A percentile compares a stretch with the other conserved stretches of the same genome.
Evolutionary conservation across 2,329 filamentous ascomycete species (phyloP).

Genomic region (Monosporascus sp.): DNA sequence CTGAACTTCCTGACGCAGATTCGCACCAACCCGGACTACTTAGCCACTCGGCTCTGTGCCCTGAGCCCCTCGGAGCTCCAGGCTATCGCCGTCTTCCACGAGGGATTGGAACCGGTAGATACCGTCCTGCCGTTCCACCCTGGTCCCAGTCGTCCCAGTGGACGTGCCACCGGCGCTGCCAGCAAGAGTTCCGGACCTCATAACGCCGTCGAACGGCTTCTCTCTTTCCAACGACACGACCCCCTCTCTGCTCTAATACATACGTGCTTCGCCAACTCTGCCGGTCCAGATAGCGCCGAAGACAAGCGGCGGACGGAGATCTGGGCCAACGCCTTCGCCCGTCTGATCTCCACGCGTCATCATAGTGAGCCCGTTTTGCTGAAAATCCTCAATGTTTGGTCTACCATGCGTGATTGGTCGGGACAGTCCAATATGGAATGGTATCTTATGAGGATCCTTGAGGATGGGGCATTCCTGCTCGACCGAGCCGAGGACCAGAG

Average conservation of each 20-base stretch:
- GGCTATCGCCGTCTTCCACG: constrained; percentile 71
- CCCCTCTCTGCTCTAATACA: constrained; percentile 79
- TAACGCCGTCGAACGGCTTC: constrained; percentile 71
- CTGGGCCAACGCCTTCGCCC: constrained; percentile 84
- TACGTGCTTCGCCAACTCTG: constrained; percentile 83
- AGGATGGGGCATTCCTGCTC: constrained; percentile 85
- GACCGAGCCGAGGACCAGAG: constrained; percentile 79
- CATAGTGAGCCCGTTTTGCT: constrained; percentile 76
- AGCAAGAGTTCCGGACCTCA: constrained; percentile 42
- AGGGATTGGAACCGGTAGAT: constrained; percentile 74
- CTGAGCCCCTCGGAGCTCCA: constrained; percentile 72
- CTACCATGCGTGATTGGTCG: constrained; percentile 81
- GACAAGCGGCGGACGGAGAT: constrained; percentile 73
- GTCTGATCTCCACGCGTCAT: constrained; percentile 55
- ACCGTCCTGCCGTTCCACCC: constrained; percentile 74
- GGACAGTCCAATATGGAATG: constrained; percentile 85
- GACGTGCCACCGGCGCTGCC: constrained; percentile 33
- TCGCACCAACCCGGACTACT: constrained; percentile 79
- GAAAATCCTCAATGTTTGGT: constrained; percentile 82
- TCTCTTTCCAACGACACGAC: constrained; percentile 86
- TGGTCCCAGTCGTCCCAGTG: constrained; percentile 51
- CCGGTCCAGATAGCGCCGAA: constrained; percentile 75
- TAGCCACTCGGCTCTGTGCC: constrained; percentile 74
- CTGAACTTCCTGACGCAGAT: constrained; percentile 76
- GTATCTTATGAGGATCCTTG: constrained; percentile 90